These are phyloP conservation scores for Alisma plantagoaquatica DNA, from an alignment of 106 monocot species.

Conservation along the genomic window DNA sequence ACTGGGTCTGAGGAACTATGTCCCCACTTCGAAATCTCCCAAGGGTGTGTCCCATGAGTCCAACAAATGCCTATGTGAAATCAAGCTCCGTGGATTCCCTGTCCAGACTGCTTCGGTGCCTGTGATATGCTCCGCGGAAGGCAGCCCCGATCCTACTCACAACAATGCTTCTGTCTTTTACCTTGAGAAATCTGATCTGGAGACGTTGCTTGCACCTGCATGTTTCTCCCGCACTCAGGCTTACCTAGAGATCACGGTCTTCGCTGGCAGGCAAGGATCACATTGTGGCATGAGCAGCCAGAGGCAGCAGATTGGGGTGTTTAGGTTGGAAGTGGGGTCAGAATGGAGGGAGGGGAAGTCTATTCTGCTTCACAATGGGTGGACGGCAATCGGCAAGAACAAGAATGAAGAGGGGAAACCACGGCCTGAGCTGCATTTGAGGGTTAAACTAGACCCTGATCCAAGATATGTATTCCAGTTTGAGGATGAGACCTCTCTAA, in stretches of 20 bases:
- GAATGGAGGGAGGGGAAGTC: slow-evolving; percentile 50
- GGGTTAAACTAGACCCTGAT: slow-evolving; percentile 72
- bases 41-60: background rate
- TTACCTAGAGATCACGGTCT: slow-evolving; percentile 57
- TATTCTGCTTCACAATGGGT: slow-evolving; percentile 70
- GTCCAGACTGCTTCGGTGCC: slow-evolving; percentile 59
- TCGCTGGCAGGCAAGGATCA: slow-evolving; percentile 15
- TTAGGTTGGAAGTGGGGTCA: slow-evolving; percentile 50
- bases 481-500: slow-evolving; percentile 48
- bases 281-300: slow-evolving; percentile 32
- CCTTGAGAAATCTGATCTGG: slow-evolving; percentile 64
- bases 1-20: slow-evolving; percentile 53
- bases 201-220: slow-evolving; percentile 23
- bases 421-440: slow-evolving; percentile 56
- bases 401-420: slow-evolving; percentile 17
- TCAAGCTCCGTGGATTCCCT: slow-evolving; percentile 65
- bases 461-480: slow-evolving; percentile 85
- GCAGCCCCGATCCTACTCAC: slow-evolving; percentile 33
- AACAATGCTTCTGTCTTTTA: slow-evolving; percentile 48
- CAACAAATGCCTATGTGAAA: slow-evolving; percentile 36
- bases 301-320: slow-evolving; percentile 48
- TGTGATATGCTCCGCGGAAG: slow-evolving; percentile 32
- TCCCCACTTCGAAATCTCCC: slow-evolving; percentile 10
- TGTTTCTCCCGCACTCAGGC: slow-evolving; percentile 41
- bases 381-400: slow-evolving; percentile 49